Percentiles rank a stretch among this genome's conserved stretches.
These are phyloP conservation scores for Lyophyllum semitale DNA, from an alignment of 768 basidiomycete genomes.

Conservation along the genomic window DNA sequence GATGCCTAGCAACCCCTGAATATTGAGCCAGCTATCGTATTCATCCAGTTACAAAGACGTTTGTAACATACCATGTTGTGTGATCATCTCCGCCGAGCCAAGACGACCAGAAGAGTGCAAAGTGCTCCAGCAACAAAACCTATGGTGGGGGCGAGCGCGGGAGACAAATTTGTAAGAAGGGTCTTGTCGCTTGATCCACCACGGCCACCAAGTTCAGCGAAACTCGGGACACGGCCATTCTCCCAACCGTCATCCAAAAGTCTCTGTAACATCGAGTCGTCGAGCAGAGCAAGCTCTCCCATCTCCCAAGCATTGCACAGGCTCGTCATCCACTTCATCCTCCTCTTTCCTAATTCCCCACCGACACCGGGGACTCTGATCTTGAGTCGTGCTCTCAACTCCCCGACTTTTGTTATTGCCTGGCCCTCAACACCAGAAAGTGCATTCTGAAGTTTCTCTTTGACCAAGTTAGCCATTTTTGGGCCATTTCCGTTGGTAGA, in stretches of 20 bases:
- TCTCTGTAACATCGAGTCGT: constrained; percentile 61
- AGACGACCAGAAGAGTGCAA: constrained; percentile 24
- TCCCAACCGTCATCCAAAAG: constrained; percentile 91
- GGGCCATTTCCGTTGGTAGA: constrained; percentile 95
- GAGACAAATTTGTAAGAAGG: constrained; percentile 22
- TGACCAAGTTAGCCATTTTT: constrained; percentile 84
- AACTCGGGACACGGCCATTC: constrained; percentile 47
- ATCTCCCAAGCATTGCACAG: constrained; percentile 86
- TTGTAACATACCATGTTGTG: background rate
- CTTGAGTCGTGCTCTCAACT: constrained; percentile 70
- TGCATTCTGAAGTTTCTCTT: constrained; percentile 62
- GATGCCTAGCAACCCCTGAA: background rate
- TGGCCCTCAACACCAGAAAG: constrained; percentile 73
- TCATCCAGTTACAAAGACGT: background rate
- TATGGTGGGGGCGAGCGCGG: constrained; percentile 29
- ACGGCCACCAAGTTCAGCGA: constrained; percentile 40
- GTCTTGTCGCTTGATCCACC: background rate
- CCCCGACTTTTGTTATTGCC: constrained; percentile 80
- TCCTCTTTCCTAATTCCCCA: constrained; percentile 68
- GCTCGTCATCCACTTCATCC: constrained; percentile 93
- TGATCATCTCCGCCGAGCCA: constrained; percentile 32
- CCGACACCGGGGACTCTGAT: constrained; percentile 83
- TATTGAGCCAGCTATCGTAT: background rate
- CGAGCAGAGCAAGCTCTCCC: constrained; percentile 74
- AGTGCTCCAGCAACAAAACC: constrained; percentile 46